These are phyloP conservation scores for Coemansia sp. DNA, from an alignment of 371 early-diverging fungal genomes.

Conservation along the genomic window DNA sequence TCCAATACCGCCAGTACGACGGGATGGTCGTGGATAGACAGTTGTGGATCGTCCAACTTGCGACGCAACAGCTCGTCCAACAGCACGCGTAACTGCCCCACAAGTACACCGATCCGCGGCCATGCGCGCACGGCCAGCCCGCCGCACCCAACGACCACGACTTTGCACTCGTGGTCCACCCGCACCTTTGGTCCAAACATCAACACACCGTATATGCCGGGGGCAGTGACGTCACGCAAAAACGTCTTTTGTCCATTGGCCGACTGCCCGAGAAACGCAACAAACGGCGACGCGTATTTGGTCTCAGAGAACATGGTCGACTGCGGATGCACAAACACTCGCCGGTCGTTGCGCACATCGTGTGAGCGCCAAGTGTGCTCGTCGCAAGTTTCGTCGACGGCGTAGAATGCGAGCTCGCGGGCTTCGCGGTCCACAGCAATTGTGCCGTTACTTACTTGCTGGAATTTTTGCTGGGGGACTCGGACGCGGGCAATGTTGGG, in stretches of 20 bases:
- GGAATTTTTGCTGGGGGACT: slow-evolving; percentile 71
- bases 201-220: slow-evolving; percentile 65
- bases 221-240: slow-evolving; percentile 71
- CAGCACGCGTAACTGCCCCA: slow-evolving; percentile 67
- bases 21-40: slow-evolving; percentile 58
- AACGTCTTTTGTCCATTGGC: slow-evolving; percentile 57
- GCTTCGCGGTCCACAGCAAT: slow-evolving; percentile 73
- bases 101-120: slow-evolving; percentile 77
- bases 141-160: slow-evolving; percentile 9
- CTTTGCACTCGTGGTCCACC: slow-evolving; percentile 63
- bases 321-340: slow-evolving; percentile 80
- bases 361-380: slow-evolving; percentile 13
- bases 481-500: slow-evolving; percentile 65
- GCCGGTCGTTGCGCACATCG: slow-evolving; percentile 44
- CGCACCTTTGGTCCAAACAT: slow-evolving; percentile 57
- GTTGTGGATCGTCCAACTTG: slow-evolving; percentile 68
- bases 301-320: slow-evolving; percentile 64
- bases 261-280: slow-evolving; percentile 62
- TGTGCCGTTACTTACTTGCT: slow-evolving; percentile 68
- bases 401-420: slow-evolving; percentile 67
- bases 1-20: slow-evolving; percentile 58
- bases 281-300: slow-evolving; percentile 61
- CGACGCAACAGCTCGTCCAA: slow-evolving; percentile 65
- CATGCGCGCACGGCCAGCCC: slow-evolving; percentile 63
- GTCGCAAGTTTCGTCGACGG: slow-evolving; percentile 55